Percentiles rank a stretch among this genome's conserved stretches.
Evolutionary conservation across 1,139 yeast species (phyloP).

Genomic region (Lodderomyces margitis): DNA sequence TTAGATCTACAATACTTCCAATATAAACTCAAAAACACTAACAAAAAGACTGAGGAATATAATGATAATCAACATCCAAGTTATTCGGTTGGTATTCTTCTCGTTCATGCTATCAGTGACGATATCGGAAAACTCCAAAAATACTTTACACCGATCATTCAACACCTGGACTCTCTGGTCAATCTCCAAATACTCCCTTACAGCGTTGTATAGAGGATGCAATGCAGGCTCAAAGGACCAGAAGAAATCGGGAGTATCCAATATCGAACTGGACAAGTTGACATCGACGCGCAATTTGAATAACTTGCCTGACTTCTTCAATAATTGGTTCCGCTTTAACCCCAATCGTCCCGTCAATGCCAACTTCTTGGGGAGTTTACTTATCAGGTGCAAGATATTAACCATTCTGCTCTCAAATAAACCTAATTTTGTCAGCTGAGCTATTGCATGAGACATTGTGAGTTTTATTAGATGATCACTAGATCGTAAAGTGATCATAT

Average conservation of each 20-base stretch:
- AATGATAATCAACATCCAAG: constrained; percentile 85
- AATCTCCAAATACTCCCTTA: constrained; percentile 88
- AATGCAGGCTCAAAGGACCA: constrained; percentile 97
- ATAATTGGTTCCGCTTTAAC: constrained; percentile 68
- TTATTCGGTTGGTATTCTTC: constrained; percentile 83
- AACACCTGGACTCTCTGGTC: constrained; percentile 92
- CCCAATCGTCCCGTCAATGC: constrained; percentile 90
- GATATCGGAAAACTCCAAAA: constrained; percentile 87
- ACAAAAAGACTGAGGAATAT: constrained; percentile 78
- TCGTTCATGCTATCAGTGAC: constrained; percentile 94
- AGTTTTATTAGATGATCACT: constrained; percentile 92
- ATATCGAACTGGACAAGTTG: constrained; percentile 81
- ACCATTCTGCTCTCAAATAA: constrained; percentile 92
- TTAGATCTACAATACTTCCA: constrained; percentile 34
- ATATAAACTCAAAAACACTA: constrained; percentile 43
- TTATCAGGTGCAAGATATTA: constrained; percentile 75
- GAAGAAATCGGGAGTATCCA: constrained; percentile 94
- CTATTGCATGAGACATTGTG: constrained; percentile 94
- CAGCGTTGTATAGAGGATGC: constrained; percentile 86
- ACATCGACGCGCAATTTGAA: constrained; percentile 92
- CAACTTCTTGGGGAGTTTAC: constrained; percentile 81
- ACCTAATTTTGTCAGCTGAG: constrained; percentile 90
- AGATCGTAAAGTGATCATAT: constrained; percentile 84
- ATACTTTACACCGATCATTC: constrained; percentile 91
- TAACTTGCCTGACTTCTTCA: constrained; percentile 84